A percentile compares a stretch with the other conserved stretches of the same genome.
phyloP scores from a whole-genome alignment of 1,284 basidiomycete genomes.

The Pisolithus thermaeus region DNA sequence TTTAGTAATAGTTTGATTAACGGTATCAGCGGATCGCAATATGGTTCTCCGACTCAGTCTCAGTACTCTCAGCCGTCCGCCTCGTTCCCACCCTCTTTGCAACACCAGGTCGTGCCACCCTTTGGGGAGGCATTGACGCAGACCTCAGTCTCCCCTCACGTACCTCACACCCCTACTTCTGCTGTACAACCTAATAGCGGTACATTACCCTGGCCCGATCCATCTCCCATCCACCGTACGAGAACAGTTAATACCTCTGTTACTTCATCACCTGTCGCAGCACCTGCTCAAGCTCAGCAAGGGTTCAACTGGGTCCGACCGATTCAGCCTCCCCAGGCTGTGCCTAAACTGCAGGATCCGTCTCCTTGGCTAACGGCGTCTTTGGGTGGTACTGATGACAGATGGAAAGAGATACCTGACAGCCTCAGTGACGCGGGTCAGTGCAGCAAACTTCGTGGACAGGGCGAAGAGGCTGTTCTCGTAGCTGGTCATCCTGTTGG shows the following conservation, averaged over 20 bases:
- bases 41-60: slow-evolving; percentile 8
- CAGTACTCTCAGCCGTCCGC: slow-evolving; percentile 27
- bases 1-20: slow-evolving; percentile 18
- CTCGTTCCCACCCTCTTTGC: slow-evolving; percentile 20
- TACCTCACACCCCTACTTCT: slow-evolving; percentile 20
- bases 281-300: slow-evolving; percentile 16
- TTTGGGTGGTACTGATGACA: slow-evolving; percentile 37
- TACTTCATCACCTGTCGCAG: slow-evolving; percentile 11
- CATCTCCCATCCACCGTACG: slow-evolving; percentile 4
- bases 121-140: slow-evolving; percentile 20
- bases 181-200: slow-evolving; percentile 16
- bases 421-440: slow-evolving; percentile 55
- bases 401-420: slow-evolving; percentile 41
- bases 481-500: slow-evolving; percentile 10
- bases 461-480: slow-evolving; percentile 15
- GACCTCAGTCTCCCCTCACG: slow-evolving; percentile 13
- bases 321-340: slow-evolving; percentile 14
- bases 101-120: slow-evolving; percentile 16
- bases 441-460: slow-evolving; percentile 41
- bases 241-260: slow-evolving; percentile 21
- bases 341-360: slow-evolving; percentile 28
- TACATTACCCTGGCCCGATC: slow-evolving; percentile 19
- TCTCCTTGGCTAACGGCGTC: slow-evolving; percentile 51
- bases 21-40: slow-evolving; percentile 15
- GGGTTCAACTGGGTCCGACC: slow-evolving; percentile 27